These are phyloP conservation scores for Microascus cirrosus DNA, from an alignment of 2,329 filamentous ascomycete genomes.

Conservation along the genomic window DNA sequence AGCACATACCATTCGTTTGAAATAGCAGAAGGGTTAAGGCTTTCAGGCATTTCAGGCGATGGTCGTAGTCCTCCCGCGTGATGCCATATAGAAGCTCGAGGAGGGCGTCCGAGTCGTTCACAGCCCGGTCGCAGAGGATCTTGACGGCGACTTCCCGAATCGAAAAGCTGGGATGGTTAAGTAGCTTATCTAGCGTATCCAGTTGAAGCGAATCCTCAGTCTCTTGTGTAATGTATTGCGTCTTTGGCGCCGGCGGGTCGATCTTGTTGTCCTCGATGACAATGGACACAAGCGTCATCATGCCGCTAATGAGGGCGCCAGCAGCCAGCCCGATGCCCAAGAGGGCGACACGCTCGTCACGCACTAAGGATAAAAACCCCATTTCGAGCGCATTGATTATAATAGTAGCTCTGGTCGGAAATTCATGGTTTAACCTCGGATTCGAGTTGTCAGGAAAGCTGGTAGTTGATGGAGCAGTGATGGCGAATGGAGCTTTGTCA, in stretches of 20 bases:
- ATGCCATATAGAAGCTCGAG: slow-evolving; percentile 45
- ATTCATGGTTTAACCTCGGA: not conserved
- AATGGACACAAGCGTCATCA: slow-evolving; percentile 45
- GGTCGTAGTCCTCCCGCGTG: slow-evolving; percentile 45
- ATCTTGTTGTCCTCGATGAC: slow-evolving; percentile 57
- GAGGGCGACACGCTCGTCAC: slow-evolving; percentile 43
- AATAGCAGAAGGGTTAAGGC: slow-evolving; percentile 43
- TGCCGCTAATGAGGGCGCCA: slow-evolving; percentile 43
- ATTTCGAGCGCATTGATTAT: slow-evolving; percentile 1
- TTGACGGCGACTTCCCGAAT: slow-evolving; percentile 58
- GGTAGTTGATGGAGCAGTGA: not conserved
- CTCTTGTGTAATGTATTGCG: slow-evolving; percentile 64
- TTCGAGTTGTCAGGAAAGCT: not conserved
- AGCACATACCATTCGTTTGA: slow-evolving; percentile 19
- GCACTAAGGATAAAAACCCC: slow-evolving; percentile 14
- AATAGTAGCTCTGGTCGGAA: not conserved
- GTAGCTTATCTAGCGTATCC: slow-evolving; percentile 54
- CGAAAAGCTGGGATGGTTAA: slow-evolving; percentile 60
- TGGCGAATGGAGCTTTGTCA: not conserved
- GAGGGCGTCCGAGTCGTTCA: slow-evolving; percentile 45
- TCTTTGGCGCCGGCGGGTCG: slow-evolving; percentile 50
- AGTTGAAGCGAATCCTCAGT: slow-evolving; percentile 61
- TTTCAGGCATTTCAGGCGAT: slow-evolving; percentile 44
- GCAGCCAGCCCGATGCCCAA: slow-evolving; percentile 45
- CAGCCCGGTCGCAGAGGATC: slow-evolving; percentile 43